Conservation (phyloP, 2,329 filamentous ascomycete genomes). For the Elsinoe australis region DNA sequence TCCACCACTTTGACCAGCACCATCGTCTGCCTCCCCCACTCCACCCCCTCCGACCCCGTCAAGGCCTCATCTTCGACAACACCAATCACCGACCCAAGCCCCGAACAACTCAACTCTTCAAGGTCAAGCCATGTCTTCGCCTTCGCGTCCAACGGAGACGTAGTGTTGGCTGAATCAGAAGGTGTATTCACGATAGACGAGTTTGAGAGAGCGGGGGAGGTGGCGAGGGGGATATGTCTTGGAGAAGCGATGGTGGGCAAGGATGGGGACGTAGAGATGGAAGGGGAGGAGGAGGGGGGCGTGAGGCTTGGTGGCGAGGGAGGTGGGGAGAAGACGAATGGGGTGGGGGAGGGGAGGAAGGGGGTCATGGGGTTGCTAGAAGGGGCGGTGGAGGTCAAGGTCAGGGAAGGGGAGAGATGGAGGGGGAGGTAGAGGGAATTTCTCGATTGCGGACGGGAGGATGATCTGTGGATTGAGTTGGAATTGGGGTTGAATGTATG, state of each 20-base stretch:
- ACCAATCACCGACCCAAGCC: slow-evolving; percentile 54
- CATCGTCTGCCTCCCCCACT: slow-evolving; percentile 31
- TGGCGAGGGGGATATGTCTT: slow-evolving; percentile 60
- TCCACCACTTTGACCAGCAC: slow-evolving; percentile 58
- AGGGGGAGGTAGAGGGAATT: too few species aligned
- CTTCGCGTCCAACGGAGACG: slow-evolving; percentile 64
- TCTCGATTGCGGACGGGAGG: too few species aligned
- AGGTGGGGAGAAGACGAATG: slow-evolving; percentile 24
- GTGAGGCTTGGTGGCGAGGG: slow-evolving; percentile 32
- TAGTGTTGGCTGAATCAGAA: slow-evolving; percentile 74
- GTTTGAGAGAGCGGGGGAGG: slow-evolving; percentile 64
- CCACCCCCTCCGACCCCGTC: not conserved
- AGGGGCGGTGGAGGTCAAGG: slow-evolving; percentile 18
- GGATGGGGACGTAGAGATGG: slow-evolving; percentile 8
- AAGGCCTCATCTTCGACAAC: slow-evolving; percentile 15
- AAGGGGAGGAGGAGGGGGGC: slow-evolving; percentile 28
- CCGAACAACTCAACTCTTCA: slow-evolving; percentile 54
- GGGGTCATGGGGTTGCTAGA: slow-evolving; percentile 12
- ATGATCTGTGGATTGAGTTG: too few species aligned
- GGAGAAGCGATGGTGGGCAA: slow-evolving; percentile 30
- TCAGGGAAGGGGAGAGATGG: slow-evolving; percentile 18
- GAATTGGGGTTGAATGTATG: too few species aligned
- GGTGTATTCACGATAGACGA: slow-evolving; percentile 66
- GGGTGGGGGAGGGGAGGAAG: not conserved
- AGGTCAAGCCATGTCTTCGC: slow-evolving; percentile 74